Evolutionary conservation across 345 rosid species (phyloP), one percentile per base, ranked within the genome.

Genomic region (Anastatica hierochuntica): DNA sequence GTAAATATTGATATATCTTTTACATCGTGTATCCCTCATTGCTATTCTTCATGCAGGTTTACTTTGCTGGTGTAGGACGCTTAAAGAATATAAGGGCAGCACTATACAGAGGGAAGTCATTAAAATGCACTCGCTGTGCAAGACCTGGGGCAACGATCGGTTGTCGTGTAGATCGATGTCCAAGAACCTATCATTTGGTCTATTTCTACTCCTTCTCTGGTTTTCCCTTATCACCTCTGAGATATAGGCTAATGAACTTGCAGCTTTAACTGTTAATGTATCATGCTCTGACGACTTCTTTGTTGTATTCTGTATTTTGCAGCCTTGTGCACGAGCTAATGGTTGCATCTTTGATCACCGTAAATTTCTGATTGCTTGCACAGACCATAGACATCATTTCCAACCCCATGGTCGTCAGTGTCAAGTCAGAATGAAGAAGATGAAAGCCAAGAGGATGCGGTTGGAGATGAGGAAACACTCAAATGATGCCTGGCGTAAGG

Each of bases 141-240:
- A 83, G 98, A 76, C 90, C 94, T 53, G 98, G 98, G 53, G 98
- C 98, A 64, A 88, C 98, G 51, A 92, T 83, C 55, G 98, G 98
- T 43, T 92, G 98, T 67, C 96, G 98, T 45, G 98, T 92, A 63
- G 98, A 92, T 73, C 78, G 94, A 13, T 92, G 98, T 72, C 96
- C 92, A 23, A 88, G 73, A 81, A 92, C 98, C 63, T 92, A 92
- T 69, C 98, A 92, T 71, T 74, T 88, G 98, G 98, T 90, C 38
- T 39, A 80, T 77, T 57, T 49, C 57, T 55, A 51, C 39, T 53
- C 58, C 52, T 44, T 34, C 15, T 54, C 26, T 14, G 13, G 18
- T 46, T 62, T 52, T 34, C 46, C 47, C 53, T 58, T 38, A 51
- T 33, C 33, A 14, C 44, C 21, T 36, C 46, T 56, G 37, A 42